phyloP scores from a whole-genome alignment of 495 filamentous ascomycete species.

The Tuber umbilicatum region DNA sequence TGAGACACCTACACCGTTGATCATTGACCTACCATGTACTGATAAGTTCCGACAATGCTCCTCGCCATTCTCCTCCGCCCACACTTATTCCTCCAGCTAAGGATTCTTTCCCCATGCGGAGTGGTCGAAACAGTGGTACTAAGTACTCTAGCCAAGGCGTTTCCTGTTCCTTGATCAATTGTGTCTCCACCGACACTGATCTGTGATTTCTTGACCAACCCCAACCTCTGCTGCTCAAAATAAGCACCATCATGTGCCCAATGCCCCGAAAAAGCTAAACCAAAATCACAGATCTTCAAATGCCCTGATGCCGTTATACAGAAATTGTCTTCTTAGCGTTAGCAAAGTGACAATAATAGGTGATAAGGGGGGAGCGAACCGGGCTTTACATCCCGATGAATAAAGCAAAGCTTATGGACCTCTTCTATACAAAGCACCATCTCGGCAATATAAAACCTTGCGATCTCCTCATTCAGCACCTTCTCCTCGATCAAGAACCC shows the following conservation, averaged over 20 bases:
- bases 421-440: constrained; percentile 95
- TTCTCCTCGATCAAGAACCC: constrained; percentile 76
- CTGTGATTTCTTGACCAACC: constrained; percentile 64
- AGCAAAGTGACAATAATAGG: not conserved
- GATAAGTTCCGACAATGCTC: constrained; percentile 90
- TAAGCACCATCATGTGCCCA: constrained; percentile 87
- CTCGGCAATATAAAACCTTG: constrained; percentile 83
- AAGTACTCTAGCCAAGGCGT: constrained; percentile 16
- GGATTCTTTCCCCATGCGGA: constrained; percentile 50
- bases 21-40: constrained; percentile 59
- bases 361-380: constrained; percentile 2
- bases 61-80: constrained; percentile 67
- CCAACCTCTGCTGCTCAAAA: constrained; percentile 73
- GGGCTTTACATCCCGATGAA: constrained; percentile 92
- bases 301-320: constrained; percentile 81
- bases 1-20: not conserved
- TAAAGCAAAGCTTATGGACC: constrained; percentile 76
- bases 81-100: constrained; percentile 71
- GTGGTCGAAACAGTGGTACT: constrained; percentile 26
- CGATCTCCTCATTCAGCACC: constrained; percentile 65
- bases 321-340: constrained; percentile 63
- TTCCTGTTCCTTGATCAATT: constrained; percentile 56
- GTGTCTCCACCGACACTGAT: constrained; percentile 69
- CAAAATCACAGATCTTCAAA: constrained; percentile 92
- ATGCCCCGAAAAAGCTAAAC: constrained; percentile 86